These are phyloP conservation scores for Aureobasidium musti DNA, from an alignment of 2,329 filamentous ascomycete species.

Conservation along the genomic window DNA sequence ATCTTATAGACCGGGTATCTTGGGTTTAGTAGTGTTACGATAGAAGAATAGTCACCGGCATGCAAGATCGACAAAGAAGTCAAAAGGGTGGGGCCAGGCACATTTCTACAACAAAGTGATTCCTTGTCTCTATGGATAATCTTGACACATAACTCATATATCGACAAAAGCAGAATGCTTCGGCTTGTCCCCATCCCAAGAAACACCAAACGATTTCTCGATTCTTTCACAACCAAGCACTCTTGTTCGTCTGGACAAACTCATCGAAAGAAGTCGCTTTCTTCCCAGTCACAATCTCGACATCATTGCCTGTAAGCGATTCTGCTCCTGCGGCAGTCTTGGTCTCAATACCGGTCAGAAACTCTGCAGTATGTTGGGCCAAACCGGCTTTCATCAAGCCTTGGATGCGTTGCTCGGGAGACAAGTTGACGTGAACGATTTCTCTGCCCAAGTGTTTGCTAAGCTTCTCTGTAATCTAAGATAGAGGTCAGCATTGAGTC, in stretches of 20 bases:
- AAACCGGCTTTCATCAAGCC: background rate
- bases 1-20: too few species aligned
- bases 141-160: too few species aligned
- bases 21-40: too few species aligned
- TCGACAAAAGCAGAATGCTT: too few species aligned
- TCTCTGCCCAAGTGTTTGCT: background rate
- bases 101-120: too few species aligned
- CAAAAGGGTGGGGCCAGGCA: too few species aligned
- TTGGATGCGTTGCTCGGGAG: background rate
- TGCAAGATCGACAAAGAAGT: too few species aligned
- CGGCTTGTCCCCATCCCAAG: too few species aligned
- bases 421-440: background rate
- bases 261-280: background rate
- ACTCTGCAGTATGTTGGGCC: background rate
- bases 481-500: background rate
- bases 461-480: background rate
- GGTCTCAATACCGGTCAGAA: background rate
- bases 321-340: background rate
- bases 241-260: background rate
- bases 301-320: constrained; percentile 1
- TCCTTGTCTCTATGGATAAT: too few species aligned
- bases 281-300: background rate
- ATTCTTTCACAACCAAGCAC: background rate
- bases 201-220: too few species aligned
- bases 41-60: too few species aligned